Evolutionary conservation across 345 rosid species (phyloP), one percentile per base, ranked within the genome.

Genomic region (Ceriops tagal): DNA sequence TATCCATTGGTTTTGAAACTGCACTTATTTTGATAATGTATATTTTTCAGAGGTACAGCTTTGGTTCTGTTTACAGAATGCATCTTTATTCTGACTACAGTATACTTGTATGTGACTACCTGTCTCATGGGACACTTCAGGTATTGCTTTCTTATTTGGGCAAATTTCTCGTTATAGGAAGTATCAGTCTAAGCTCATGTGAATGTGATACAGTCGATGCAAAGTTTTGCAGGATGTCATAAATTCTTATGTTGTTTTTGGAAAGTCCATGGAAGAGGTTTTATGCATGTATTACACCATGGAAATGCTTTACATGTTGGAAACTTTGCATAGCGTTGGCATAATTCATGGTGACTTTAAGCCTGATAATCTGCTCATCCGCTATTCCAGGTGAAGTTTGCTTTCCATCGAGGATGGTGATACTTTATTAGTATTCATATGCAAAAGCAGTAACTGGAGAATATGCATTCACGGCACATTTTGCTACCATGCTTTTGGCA

Each of bases 291-390:
- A 89, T 82, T 95, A 90, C 88, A 90, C 99, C 27, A 77, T 80
- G 74, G 96, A 92, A 80, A 88, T 95, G 96, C 87, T 95, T 64
- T 72, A 81, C 78, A 92, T 95, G 90, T 75, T 92, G 80, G 99
- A 92, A 78, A 85, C 81, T 76, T 79, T 95, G 83, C 99, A 95
- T 76, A 62, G 77, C 71, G 89, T 81, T 70, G 96, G 97, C 76
- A 85, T 95, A 78, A 83, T 95, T 73, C 97, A 95, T 80, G 99
- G 97, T 75, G 99, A 95, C 83, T 92, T 95, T 82, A 95, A 90
- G 85, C 96, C 97, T 62, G 97, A 95, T 71, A 95, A 95, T 80
- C 83, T 95, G 37, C 89, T 92, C 34, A 61, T 90, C 70, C 92
- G 91, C 64, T 85, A 88, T 81, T 69, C 97, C 63, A 83, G 85